Percentiles rank a stretch among this genome's conserved stretches.
Conservation (phyloP, 176 grass and related monocot genomes). For the Eragrostis nindensis region DNA sequence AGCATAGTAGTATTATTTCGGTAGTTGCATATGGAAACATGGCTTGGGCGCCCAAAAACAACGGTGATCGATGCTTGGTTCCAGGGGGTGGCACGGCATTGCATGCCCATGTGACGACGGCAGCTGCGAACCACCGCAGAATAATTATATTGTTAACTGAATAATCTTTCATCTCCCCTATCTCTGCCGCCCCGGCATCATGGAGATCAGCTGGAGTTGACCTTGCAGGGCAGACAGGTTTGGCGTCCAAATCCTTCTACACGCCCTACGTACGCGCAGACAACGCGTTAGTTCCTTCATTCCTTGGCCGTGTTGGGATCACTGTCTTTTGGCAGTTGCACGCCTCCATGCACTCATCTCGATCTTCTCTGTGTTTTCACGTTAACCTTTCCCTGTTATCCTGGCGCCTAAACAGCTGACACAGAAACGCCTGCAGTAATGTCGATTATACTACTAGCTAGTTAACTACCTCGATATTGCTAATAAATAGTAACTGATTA, state of each 20-base stretch:
- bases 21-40: not conserved
- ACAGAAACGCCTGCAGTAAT: too few relatives aligned
- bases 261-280: not conserved
- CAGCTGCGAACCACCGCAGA: constrained; percentile 31
- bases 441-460: too few relatives aligned
- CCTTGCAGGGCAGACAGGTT: not conserved
- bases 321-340: constrained; percentile 47
- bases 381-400: constrained; percentile 22
- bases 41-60: not conserved
- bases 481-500: too few relatives aligned
- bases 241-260: not conserved
- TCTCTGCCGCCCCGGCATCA: constrained; percentile 28
- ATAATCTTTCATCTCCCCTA: constrained; percentile 19
- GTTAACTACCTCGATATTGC: too few relatives aligned
- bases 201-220: constrained; percentile 34
- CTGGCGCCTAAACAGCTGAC: not conserved
- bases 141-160: not conserved
- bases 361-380: constrained; percentile 16
- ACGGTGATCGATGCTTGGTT: not conserved
- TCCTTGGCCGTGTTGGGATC: constrained; percentile 38
- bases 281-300: not conserved
- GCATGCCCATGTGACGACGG: constrained; percentile 46
- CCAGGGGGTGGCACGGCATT: not conserved
- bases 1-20: not conserved
- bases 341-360: constrained; percentile 18